phyloP scores from a whole-genome alignment of 1,139 yeast genomes.

The Blastobotrys malaysiensis region DNA sequence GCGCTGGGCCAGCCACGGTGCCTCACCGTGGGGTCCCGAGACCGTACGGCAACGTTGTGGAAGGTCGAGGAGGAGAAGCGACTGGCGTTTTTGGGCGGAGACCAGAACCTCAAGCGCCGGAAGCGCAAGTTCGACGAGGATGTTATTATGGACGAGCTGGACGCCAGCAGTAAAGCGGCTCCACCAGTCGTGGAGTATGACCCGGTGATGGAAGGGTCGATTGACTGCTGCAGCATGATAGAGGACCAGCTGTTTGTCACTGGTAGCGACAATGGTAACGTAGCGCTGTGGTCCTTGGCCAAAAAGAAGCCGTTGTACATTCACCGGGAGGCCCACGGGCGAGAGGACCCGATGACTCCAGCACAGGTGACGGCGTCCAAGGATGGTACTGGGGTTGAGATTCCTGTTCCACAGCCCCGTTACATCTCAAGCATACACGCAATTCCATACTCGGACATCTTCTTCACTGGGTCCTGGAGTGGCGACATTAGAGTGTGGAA shows the following conservation, averaged over 20 bases:
- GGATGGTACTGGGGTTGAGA: conserved; percentile 41
- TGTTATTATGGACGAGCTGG: conserved; percentile 30
- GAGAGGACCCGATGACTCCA: conserved; percentile 47
- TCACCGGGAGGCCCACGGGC: conserved; percentile 71
- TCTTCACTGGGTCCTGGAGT: conserved; percentile 83
- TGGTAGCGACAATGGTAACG: conserved; percentile 90
- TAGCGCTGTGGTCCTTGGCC: conserved; percentile 80
- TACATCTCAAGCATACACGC: conserved; percentile 82
- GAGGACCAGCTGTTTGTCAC: conserved; percentile 92
- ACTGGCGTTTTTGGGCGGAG: conserved; percentile 91
- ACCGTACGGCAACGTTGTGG: conserved; percentile 94
- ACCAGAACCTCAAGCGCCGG: conserved; percentile 32
- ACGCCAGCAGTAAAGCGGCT: not conserved
- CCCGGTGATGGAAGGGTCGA: conserved; percentile 67
- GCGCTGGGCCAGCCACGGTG: conserved; percentile 84
- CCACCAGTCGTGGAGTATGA: not conserved
- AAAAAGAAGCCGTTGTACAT: conserved; percentile 82
- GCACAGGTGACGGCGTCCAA: conserved; percentile 66
- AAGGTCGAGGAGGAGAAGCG: conserved; percentile 93
- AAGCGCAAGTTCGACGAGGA: conserved; percentile 33
- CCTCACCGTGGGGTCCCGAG: conserved; percentile 92
- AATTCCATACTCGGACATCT: conserved; percentile 83
- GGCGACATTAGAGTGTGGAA: conserved; percentile 77
- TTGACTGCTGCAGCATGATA: conserved; percentile 84
- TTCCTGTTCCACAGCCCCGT: conserved; percentile 71